phyloP scores from a whole-genome alignment of 306 rosid species.

The Prunus davidiana region DNA sequence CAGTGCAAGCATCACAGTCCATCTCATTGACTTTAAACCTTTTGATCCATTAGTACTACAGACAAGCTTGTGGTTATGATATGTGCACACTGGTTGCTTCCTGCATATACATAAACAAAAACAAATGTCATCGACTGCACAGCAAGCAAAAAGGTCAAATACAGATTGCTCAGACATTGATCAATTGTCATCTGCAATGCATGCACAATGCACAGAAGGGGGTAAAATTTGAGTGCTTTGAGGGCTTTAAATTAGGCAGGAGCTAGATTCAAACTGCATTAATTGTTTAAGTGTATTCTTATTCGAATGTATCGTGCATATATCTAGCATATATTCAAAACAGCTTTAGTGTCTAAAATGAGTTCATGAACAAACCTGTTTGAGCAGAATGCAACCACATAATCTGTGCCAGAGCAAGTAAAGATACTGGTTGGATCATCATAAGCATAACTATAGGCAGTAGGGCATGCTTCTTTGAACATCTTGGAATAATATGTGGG shows the following conservation, averaged over 20 bases:
- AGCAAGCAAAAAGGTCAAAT: background rate
- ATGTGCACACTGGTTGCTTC: slow-evolving; percentile 60
- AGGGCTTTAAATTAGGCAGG: too few species aligned
- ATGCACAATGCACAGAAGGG: too few species aligned
- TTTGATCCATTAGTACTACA: slow-evolving; percentile 56
- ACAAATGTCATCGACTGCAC: background rate
- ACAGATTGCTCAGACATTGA: background rate
- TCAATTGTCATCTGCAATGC: background rate
- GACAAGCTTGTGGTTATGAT: slow-evolving; percentile 49
- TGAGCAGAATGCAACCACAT: slow-evolving; percentile 69
- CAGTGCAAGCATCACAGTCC: slow-evolving; percentile 25
- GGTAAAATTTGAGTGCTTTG: too few species aligned
- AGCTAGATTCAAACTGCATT: too few species aligned
- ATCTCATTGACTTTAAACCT: slow-evolving; percentile 38
- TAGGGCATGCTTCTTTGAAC: slow-evolving; percentile 81
- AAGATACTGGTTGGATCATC: slow-evolving; percentile 82
- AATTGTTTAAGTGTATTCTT: too few species aligned
- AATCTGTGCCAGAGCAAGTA: slow-evolving; percentile 72
- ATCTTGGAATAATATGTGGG: slow-evolving; percentile 77
- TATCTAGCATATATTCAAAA: background rate
- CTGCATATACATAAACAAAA: slow-evolving; percentile 31
- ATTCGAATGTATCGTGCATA: too few species aligned
- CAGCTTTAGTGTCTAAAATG: background rate
- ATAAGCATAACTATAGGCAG: slow-evolving; percentile 84
- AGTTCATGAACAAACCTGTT: slow-evolving; percentile 42